Evolutionary conservation across 2,329 filamentous ascomycete species (phyloP), one percentile per base, ranked within the genome.

Genomic region (Diaporthe destruens): DNA sequence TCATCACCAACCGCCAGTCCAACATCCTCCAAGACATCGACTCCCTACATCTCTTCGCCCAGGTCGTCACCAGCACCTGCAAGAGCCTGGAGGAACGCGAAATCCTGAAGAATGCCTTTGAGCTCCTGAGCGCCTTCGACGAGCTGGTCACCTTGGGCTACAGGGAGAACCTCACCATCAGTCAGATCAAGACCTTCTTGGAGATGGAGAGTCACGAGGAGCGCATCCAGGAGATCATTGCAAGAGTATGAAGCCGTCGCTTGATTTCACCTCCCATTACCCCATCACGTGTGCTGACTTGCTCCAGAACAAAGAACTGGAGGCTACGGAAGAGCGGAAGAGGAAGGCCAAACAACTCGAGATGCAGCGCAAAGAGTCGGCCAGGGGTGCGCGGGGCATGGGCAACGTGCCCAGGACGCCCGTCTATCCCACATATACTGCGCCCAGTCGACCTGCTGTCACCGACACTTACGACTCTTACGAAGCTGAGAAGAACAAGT

Each of bases 141-240:
- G 96, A 99, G 86, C 89, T 99, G 73, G 96, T 99, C 74, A 98
- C 96, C 0, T 87, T 98, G 75, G 96, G 96, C 16, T 98, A 99
- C 85, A 87, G 96, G 80, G 96, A 99, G 86, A 99, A 99, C 83
- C 86, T 99, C 77, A 97, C 96, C 32, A 90, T 99, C 79, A 94
- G 92, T 84, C 97, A 99, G 85, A 99, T 99, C 87, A 98, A 97
- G 89, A 98, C 96, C 2, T 99, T 99, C 87, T 84, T 99, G 77
- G 97, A 98, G 81, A 99, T 99, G 96, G 96, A 99, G 84, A 96
- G 93, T 83, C 96, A 99, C 80, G 97, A 99, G 84, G 96, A 99
- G 88, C 92, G 96, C 81, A 98, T 99, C 77, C 96, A 99, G 83
- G 96, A 98, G 81, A 99, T 98, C 75, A 98, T 98, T 80, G 94